Evolutionary conservation across 768 basidiomycete genomes (phyloP).

Genomic region (Boletus vermiculosoides): DNA sequence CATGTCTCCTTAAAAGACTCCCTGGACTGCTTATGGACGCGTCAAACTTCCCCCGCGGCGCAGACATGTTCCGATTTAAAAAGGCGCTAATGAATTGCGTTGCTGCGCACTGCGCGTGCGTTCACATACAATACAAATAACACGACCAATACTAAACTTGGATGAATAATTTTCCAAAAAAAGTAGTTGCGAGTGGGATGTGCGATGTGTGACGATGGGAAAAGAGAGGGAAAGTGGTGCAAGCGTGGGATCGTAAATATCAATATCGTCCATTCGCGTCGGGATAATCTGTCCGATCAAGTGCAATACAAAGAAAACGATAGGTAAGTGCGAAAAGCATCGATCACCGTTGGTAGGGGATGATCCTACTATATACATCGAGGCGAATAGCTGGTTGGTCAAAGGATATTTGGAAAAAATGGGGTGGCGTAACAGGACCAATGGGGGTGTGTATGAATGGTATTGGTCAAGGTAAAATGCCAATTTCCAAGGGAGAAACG

Average conservation of each 20-base stretch:
- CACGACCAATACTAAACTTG: neutral
- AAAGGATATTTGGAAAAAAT: neutral
- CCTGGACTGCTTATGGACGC: neutral
- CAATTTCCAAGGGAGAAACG: neutral
- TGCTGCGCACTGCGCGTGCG: constrained; percentile 7
- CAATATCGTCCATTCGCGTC: constrained; percentile 9
- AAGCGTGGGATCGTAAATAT: neutral
- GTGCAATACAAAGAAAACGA: constrained; percentile 2
- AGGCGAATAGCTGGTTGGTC: neutral
- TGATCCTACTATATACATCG: constrained; percentile 5
- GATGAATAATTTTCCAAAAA: neutral
- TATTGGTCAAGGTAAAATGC: constrained; percentile 1
- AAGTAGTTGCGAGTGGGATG: neutral
- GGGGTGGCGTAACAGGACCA: neutral
- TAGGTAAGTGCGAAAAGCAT: neutral
- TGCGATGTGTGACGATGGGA: neutral
- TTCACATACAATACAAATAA: neutral
- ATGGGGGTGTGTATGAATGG: constrained; percentile 3
- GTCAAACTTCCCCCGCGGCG: neutral
- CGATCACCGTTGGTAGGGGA: neutral
- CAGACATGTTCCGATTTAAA: neutral
- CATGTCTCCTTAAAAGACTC: neutral
- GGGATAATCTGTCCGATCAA: constrained; percentile 1
- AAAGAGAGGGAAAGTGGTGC: neutral
- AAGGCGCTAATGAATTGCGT: neutral